Conservation (phyloP, 108 stramenopile species). For the Nitzschia sp. region DNA sequence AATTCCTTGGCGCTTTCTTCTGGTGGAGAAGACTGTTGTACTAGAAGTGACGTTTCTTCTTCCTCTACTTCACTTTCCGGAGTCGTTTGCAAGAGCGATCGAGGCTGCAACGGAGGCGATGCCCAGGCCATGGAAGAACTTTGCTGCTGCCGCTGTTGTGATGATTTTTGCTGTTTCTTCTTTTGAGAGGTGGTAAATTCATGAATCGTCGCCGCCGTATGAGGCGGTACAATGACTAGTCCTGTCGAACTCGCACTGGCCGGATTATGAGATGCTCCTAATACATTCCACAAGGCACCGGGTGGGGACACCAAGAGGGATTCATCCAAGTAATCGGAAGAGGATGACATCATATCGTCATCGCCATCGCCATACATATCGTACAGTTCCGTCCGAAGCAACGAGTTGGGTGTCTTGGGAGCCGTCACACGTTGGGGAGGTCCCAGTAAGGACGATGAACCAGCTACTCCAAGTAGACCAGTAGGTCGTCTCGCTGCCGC, state of each 20-base stretch:
- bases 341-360: not conserved
- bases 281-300: slow-evolving; percentile 30
- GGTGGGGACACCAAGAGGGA: slow-evolving; percentile 38
- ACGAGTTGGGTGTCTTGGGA: slow-evolving; percentile 41
- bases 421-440: slow-evolving; percentile 29
- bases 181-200: slow-evolving; percentile 16
- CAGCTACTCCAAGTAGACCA: not conserved
- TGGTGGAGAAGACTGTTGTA: too few relatives aligned
- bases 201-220: slow-evolving; percentile 26
- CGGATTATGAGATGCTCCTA: not conserved
- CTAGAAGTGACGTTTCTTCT: too few relatives aligned
- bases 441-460: slow-evolving; percentile 17
- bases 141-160: too few relatives aligned
- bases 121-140: not conserved
- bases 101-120: slow-evolving; percentile 17
- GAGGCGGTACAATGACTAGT: slow-evolving; percentile 32
- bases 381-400: slow-evolving; percentile 38
- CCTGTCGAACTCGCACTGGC: slow-evolving; percentile 7
- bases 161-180: not conserved
- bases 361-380: not conserved
- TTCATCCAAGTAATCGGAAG: slow-evolving; percentile 19
- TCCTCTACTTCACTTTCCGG: not conserved
- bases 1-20: too few relatives aligned
- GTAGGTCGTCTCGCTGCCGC: not conserved
- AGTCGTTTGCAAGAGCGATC: slow-evolving; percentile 1